phyloP scores from a whole-genome alignment of 2,329 filamentous ascomycete species.

The Falciphora oryzae region DNA sequence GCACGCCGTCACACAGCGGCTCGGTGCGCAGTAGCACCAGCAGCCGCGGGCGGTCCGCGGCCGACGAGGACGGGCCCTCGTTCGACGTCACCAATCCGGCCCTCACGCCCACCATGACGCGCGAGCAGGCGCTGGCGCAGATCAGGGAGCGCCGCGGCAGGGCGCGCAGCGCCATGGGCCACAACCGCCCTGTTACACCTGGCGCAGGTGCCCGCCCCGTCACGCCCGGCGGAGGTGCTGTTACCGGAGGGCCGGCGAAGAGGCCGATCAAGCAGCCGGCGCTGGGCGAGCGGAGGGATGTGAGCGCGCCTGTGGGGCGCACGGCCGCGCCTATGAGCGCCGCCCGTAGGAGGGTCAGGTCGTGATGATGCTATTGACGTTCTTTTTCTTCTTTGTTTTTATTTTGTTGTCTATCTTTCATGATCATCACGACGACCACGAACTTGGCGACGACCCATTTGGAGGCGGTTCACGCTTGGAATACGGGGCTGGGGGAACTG shows the following conservation, averaged over 20 bases:
- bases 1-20: slow-evolving; percentile 33
- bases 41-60: slow-evolving; percentile 19
- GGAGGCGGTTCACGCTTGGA: not conserved
- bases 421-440: not conserved
- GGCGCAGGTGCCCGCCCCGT: not conserved
- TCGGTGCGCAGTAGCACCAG: slow-evolving; percentile 13
- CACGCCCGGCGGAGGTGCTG: slow-evolving; percentile 33
- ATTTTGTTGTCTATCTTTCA: not conserved
- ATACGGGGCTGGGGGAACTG: not conserved
- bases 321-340: not conserved
- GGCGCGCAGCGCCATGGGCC: slow-evolving; percentile 60
- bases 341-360: not conserved
- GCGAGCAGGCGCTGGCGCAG: slow-evolving; percentile 69
- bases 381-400: not conserved
- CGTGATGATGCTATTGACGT: not conserved
- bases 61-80: slow-evolving; percentile 24
- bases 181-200: not conserved
- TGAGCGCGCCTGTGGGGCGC: slow-evolving; percentile 36
- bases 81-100: slow-evolving; percentile 54
- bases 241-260: slow-evolving; percentile 31
- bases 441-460: not conserved
- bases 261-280: slow-evolving; percentile 51
- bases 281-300: slow-evolving; percentile 41
- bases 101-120: slow-evolving; percentile 59
- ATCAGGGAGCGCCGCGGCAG: slow-evolving; percentile 68